Percentiles rank a stretch among this genome's conserved stretches.
Conservation (phyloP, 352 stramenopile genomes). For the Achlya hypogyna region DNA sequence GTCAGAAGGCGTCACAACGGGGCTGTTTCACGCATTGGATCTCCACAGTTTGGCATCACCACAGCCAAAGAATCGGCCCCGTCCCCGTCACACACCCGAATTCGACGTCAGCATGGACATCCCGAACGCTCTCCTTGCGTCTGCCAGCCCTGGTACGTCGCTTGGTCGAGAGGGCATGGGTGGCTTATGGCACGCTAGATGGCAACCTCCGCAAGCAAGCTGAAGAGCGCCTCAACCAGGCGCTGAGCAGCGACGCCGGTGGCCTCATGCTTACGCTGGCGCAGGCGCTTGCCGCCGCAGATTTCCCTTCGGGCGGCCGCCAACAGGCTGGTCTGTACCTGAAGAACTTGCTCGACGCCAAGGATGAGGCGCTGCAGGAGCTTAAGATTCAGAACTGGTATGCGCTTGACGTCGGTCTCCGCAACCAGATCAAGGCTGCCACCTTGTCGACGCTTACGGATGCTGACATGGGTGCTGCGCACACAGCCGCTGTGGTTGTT, state of each 20-base stretch:
- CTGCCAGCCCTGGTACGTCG: conserved; percentile 52
- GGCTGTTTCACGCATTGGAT: conserved; percentile 8
- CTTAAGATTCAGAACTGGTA: conserved; percentile 76
- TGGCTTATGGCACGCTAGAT: conserved; percentile 26
- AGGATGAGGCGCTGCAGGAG: conserved; percentile 70
- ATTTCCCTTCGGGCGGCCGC: conserved; percentile 65
- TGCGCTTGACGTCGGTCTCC: conserved; percentile 55
- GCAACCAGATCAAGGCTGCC: conserved; percentile 69
- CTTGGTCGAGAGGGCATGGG: background rate
- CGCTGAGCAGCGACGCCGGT: conserved; percentile 27
- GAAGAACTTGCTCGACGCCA: conserved; percentile 81
- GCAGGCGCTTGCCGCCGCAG: conserved; percentile 60
- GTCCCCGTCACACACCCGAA: too few species aligned
- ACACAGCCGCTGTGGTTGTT: conserved; percentile 87
- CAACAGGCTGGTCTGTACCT: conserved; percentile 76
- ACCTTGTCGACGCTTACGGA: conserved; percentile 55
- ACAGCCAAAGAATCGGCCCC: background rate
- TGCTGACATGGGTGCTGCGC: conserved; percentile 49
- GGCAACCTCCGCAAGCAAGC: conserved; percentile 62
- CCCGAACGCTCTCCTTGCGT: conserved; percentile 66
- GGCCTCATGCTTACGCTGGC: conserved; percentile 51
- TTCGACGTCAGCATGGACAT: conserved; percentile 55
- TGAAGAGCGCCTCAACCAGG: conserved; percentile 76
- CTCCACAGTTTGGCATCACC: background rate
- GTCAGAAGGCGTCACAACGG: conserved; percentile 7